Conservation (phyloP, 1,284 basidiomycete genomes). For the Malassezia japonica region DNA sequence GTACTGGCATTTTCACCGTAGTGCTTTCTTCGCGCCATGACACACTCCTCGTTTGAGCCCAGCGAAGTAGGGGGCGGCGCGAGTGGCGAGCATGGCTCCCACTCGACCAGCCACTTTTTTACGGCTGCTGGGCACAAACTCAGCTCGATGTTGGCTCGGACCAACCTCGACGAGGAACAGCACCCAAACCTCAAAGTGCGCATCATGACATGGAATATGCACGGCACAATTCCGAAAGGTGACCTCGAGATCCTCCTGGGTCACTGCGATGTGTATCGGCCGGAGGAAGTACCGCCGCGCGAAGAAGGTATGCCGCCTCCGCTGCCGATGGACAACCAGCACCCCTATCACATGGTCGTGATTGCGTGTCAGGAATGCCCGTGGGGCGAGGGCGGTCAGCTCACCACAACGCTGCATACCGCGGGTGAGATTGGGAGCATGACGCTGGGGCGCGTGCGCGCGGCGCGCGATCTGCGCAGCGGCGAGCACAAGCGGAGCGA, state of each 20-base stretch:
- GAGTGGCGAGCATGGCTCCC: neutral
- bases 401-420: conserved; percentile 36
- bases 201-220: conserved; percentile 54
- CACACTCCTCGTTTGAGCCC: no score
- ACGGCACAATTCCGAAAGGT: conserved; percentile 56
- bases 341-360: conserved; percentile 71
- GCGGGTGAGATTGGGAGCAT: conserved; percentile 39
- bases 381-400: conserved; percentile 37
- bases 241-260: conserved; percentile 67
- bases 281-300: neutral
- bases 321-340: conserved; percentile 47
- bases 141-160: neutral
- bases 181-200: conserved; percentile 49
- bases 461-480: conserved; percentile 8
- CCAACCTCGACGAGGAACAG: neutral
- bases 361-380: conserved; percentile 61
- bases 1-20: no score
- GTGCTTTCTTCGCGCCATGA: no score
- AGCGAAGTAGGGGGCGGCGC: no score
- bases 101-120: neutral
- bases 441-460: conserved; percentile 17
- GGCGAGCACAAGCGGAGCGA: neutral
- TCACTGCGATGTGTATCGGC: conserved; percentile 50
- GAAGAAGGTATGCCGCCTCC: conserved; percentile 21
- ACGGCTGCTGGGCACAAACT: neutral